Evolutionary conservation across 2,329 filamentous ascomycete genomes (phyloP).

Genomic region (Cytospora chrysosperma): DNA sequence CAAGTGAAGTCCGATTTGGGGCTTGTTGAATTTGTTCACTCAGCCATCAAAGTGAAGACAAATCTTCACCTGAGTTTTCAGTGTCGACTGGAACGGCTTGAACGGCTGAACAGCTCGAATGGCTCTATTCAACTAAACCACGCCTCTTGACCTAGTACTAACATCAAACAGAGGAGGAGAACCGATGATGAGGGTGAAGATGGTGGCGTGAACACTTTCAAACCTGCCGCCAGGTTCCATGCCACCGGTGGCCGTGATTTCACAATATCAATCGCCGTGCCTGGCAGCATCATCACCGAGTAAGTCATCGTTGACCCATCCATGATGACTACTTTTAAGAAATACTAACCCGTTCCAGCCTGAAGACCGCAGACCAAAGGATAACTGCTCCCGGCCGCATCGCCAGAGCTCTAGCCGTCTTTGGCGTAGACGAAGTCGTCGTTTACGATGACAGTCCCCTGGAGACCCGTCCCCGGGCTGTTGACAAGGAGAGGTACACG

Average conservation of each 20-base stretch:
- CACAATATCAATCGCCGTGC: conserved; percentile 76
- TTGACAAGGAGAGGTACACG: conserved; percentile 58
- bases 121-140: not conserved
- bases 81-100: not conserved
- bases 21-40: not conserved
- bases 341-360: conserved; percentile 45
- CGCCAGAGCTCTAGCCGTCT: conserved; percentile 78
- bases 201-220: conserved; percentile 55
- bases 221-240: conserved; percentile 67
- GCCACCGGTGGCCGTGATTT: conserved; percentile 64
- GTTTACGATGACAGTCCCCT: conserved; percentile 70
- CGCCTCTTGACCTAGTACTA: conserved; percentile 22
- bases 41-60: conserved; percentile 12
- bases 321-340: not conserved
- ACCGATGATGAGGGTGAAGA: conserved; percentile 37
- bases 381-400: conserved; percentile 72
- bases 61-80: not conserved
- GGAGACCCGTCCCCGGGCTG: conserved; percentile 44
- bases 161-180: conserved; percentile 51
- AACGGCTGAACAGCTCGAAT: too few species aligned
- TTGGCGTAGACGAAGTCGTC: conserved; percentile 80
- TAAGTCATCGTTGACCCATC: conserved; percentile 39
- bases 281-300: conserved; percentile 76
- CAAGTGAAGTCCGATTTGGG: not conserved
- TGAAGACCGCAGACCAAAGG: conserved; percentile 71